Evolutionary conservation across 805 yeast species (phyloP).

Genomic region (Spathaspora boniae): DNA sequence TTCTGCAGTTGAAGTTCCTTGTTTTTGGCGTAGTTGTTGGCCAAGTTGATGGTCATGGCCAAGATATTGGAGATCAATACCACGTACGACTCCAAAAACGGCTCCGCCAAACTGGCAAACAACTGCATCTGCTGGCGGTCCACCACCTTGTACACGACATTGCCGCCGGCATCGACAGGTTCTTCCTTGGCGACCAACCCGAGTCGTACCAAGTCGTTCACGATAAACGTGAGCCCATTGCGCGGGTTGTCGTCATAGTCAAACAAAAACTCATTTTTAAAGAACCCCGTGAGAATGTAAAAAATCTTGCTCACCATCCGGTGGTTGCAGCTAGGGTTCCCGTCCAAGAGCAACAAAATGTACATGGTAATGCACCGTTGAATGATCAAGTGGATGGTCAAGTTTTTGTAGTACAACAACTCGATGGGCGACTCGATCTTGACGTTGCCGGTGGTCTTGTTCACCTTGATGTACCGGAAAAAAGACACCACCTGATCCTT

Average conservation of each 20-base stretch:
- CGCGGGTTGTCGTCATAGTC: constrained; percentile 34
- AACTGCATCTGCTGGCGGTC: constrained; percentile 21
- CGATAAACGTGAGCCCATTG: constrained; percentile 25
- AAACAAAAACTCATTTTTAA: constrained; percentile 41
- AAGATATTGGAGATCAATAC: constrained; percentile 10
- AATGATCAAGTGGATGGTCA: constrained; percentile 52
- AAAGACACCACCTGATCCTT: constrained; percentile 25
- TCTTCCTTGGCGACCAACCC: constrained; percentile 13
- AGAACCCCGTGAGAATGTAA: constrained; percentile 34
- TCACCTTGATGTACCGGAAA: constrained; percentile 23
- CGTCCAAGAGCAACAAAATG: constrained; percentile 12
- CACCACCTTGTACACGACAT: constrained; percentile 15
- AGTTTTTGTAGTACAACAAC: constrained; percentile 55
- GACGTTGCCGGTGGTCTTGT: constrained; percentile 20
- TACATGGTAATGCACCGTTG: constrained; percentile 48
- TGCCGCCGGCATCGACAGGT: constrained; percentile 11
- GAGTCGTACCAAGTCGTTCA: constrained; percentile 19
- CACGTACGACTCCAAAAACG: constrained; percentile 31
- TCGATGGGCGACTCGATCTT: constrained; percentile 48
- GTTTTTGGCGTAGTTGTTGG: constrained; percentile 7
- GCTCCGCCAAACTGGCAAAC: constrained; percentile 28
- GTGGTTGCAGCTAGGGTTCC: constrained; percentile 8
- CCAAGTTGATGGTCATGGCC: constrained; percentile 7
- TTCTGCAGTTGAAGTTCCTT: constrained; percentile 7
- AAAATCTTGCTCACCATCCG: constrained; percentile 21